Percentiles rank a stretch among this genome's conserved stretches.
Evolutionary conservation across 2,329 filamentous ascomycete genomes (phyloP).

Genomic region (Chaetothyriales sp.): DNA sequence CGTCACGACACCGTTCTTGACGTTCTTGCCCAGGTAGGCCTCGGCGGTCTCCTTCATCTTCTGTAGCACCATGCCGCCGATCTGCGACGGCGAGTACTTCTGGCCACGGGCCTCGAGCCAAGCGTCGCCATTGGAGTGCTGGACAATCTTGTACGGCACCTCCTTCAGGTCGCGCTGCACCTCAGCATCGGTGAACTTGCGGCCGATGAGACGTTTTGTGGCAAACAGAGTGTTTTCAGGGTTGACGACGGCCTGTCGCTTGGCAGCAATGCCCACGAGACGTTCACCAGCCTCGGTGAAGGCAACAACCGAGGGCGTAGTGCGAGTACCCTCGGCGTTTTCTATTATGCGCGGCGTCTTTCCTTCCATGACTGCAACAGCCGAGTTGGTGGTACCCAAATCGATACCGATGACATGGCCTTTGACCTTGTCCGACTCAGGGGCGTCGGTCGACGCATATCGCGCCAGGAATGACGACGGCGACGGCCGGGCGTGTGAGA

Average conservation of each 20-base stretch:
- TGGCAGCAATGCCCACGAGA: slow-evolving; percentile 89
- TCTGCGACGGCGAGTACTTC: slow-evolving; percentile 96
- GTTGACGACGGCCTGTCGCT: slow-evolving; percentile 96
- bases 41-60: slow-evolving; percentile 99
- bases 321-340: slow-evolving; percentile 89
- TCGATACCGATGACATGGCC: slow-evolving; percentile 97
- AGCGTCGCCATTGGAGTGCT: slow-evolving; percentile 90
- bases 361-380: slow-evolving; percentile 94
- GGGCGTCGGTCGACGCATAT: slow-evolving; percentile 57
- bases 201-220: slow-evolving; percentile 95
- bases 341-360: slow-evolving; percentile 92
- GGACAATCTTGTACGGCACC: slow-evolving; percentile 96
- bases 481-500: slow-evolving; percentile 54
- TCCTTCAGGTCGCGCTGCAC: slow-evolving; percentile 95
- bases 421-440: slow-evolving; percentile 61
- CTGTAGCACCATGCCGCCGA: slow-evolving; percentile 87
- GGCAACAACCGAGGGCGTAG: slow-evolving; percentile 85
- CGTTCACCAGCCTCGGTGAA: slow-evolving; percentile 93
- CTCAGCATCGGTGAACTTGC: slow-evolving; percentile 87
- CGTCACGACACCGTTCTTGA: slow-evolving; percentile 94
- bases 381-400: slow-evolving; percentile 96
- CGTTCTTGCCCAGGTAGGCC: slow-evolving; percentile 71
- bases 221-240: slow-evolving; percentile 97
- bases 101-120: slow-evolving; percentile 88
- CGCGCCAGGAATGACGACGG: slow-evolving; percentile 58